Conservation (phyloP, 2,329 filamentous ascomycete genomes). For the Hymenoscyphus repandus region DNA sequence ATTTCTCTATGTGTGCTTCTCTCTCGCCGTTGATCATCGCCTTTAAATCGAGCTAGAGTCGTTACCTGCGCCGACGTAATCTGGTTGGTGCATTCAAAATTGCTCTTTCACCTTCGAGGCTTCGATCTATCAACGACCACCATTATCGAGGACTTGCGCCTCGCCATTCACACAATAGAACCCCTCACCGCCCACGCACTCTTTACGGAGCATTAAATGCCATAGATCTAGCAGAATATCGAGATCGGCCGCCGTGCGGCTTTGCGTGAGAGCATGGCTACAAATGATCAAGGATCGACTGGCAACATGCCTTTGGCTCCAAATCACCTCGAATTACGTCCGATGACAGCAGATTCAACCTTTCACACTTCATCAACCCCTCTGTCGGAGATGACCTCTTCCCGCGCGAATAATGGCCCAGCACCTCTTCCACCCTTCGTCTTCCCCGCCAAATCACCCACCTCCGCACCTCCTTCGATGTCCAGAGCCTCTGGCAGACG, state of each 20-base stretch:
- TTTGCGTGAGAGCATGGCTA: slow-evolving; percentile 16
- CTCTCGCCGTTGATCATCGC: neutral
- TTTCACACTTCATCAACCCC: slow-evolving; percentile 1
- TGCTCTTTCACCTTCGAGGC: neutral
- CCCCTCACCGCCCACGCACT: neutral
- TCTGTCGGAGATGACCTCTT: slow-evolving; percentile 4
- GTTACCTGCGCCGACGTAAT: neutral
- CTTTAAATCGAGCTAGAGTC: neutral
- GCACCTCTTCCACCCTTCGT: slow-evolving; percentile 61
- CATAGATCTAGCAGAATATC: slow-evolving; percentile 7
- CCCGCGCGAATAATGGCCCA: slow-evolving; percentile 29
- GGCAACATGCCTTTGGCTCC: neutral
- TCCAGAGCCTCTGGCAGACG: slow-evolving; percentile 46
- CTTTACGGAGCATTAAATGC: slow-evolving; percentile 11
- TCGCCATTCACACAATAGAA: neutral
- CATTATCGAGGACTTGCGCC: neutral
- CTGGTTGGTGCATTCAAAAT: neutral
- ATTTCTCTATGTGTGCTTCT: neutral
- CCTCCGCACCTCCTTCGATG: slow-evolving; percentile 42
- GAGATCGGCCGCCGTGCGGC: slow-evolving; percentile 15
- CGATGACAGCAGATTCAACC: slow-evolving; percentile 4
- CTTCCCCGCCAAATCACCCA: slow-evolving; percentile 47
- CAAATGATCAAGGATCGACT: slow-evolving; percentile 11
- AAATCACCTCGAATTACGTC: slow-evolving; percentile 6
- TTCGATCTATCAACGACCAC: neutral